Conservation (phyloP, 768 basidiomycete species). For the Grammothele lineata region DNA sequence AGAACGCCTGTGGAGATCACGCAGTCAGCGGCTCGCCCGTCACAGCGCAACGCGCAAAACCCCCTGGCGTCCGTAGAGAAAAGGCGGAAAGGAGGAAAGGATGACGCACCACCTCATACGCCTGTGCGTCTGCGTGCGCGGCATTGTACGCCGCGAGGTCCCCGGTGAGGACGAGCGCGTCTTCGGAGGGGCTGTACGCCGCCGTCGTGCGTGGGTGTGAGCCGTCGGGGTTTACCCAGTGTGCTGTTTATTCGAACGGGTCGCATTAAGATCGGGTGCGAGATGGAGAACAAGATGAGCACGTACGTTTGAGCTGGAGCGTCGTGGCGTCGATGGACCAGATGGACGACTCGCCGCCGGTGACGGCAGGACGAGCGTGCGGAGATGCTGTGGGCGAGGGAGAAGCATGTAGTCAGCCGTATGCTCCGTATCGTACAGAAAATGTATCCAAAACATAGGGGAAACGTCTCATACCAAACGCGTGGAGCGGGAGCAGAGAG, state of each 20-base stretch:
- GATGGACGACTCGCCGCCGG: constrained; percentile 40
- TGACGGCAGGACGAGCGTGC: constrained; percentile 20
- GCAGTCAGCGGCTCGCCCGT: too few relatives aligned
- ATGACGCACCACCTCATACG: too few relatives aligned
- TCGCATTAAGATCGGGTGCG: neutral
- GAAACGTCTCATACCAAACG: neutral
- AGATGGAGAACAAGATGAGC: neutral
- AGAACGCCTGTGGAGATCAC: too few relatives aligned
- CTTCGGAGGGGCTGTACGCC: constrained; percentile 37
- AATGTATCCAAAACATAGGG: constrained; percentile 25
- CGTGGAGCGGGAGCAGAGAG: too few relatives aligned
- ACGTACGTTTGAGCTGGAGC: constrained; percentile 37
- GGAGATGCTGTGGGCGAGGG: constrained; percentile 28
- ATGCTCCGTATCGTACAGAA: too few relatives aligned
- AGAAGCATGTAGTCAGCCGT: too few relatives aligned
- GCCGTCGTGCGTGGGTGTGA: constrained; percentile 34
- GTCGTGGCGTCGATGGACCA: constrained; percentile 39
- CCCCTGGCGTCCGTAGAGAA: too few relatives aligned
- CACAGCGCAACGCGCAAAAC: too few relatives aligned
- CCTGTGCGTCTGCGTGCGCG: too few relatives aligned
- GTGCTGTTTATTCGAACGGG: constrained; percentile 32
- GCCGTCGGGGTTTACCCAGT: constrained; percentile 43
- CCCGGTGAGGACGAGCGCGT: constrained; percentile 41
- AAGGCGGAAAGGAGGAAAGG: too few relatives aligned
- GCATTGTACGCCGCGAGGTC: constrained; percentile 41